Evolutionary conservation across 768 basidiomycete genomes (phyloP), one percentile per base, ranked within the genome.

Genomic region (Lyophyllum semitale): DNA sequence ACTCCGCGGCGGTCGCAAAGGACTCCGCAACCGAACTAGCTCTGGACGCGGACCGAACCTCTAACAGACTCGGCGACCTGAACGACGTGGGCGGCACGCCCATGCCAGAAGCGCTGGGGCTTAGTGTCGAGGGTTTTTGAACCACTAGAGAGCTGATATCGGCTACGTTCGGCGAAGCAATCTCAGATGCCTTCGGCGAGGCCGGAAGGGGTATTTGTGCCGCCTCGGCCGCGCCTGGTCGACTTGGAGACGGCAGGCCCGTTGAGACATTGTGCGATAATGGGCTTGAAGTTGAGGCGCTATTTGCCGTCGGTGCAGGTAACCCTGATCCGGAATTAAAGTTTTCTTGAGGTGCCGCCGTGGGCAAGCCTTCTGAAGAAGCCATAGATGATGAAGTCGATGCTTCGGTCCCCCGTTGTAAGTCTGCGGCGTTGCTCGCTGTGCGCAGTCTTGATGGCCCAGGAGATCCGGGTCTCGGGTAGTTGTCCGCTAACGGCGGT

Each of bases 1-100:
- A 66, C 44, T 73, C 72, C 1, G 52, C 53, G 1, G 73, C 73
- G 8, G 73, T 75, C 2, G 71, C 71, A 55, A 66, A 75, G 2
- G 71, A 68, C 25, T n/a, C n/a, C n/a, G 63, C 62, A 26, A 63
- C 51, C 12, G 72, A 70, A 49, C 66, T 67, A 8, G 65, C 53
- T 59, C 71, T 50, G 15, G 64, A 65, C 18, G 18, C 38, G 6
- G 59, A 55, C 4, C 55, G 50, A n/a, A 18, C 22, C 5, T 54
- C 51, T 26, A 52, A 49, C 9, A 25, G 30, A 22, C 54, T 62
- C 23, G 60, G 58, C 3, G 50, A 47, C n/a, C 53, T 54, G 40
- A 53, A 57, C 8, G 62, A 56, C 3, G 53, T 26, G 12, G 58
- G 50, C 11, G 54, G 51, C 8, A 32, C 26, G 40, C 29, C 33